Evolutionary conservation across 192 early-diverging fungal genomes (phyloP), one percentile per base, ranked within the genome.

Genomic region (Kickxella alabastrina): DNA sequence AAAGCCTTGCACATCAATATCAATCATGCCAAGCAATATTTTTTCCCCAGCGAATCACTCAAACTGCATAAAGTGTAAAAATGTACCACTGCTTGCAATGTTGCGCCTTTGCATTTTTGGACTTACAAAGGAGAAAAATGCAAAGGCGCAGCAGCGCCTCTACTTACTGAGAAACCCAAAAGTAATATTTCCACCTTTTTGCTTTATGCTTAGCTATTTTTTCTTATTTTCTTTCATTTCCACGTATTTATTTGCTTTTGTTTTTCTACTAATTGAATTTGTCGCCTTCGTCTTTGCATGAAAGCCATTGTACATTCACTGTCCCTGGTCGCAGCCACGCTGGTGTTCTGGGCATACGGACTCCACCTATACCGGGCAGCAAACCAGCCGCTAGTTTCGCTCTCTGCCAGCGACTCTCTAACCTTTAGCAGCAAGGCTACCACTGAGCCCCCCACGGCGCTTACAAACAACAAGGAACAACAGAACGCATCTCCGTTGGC

Each of bases 321-420:
- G 7, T 56, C 43, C 21, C 51, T 70, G 36, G 49, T 64, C 0
- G 42, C 55, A 10, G 57, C 31, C 17, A 79, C 62, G 14, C 42
- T 62, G 48, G 25, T 49, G 27, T 67, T 61, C 57, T 75, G 77
- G 77, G 37, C 65, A 34, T 75, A 75, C 32, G 77, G 64, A 15
- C 10, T 62, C 32, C 57, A 63, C 48, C 28, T 71, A 28, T 67
- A 63, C 45, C 39, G 27, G 10, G 49, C 53, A 6, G 71, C 71
- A 45, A 63, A 64, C 55, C 29, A 28, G 19, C 59, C 63, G n/a
- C 57, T 73, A 18, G 24, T 26, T 13, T n/a, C 25, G 25, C 14
- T 31, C 45, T 45, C 43, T 21, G 32, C n/a, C 6, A 45, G 29
- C 31, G 29, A n/a, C 19, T 19, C 43, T 24, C n/a, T 7, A 40